Conservation (phyloP, 306 rosid genomes). For the Prinsepia uniflora region DNA sequence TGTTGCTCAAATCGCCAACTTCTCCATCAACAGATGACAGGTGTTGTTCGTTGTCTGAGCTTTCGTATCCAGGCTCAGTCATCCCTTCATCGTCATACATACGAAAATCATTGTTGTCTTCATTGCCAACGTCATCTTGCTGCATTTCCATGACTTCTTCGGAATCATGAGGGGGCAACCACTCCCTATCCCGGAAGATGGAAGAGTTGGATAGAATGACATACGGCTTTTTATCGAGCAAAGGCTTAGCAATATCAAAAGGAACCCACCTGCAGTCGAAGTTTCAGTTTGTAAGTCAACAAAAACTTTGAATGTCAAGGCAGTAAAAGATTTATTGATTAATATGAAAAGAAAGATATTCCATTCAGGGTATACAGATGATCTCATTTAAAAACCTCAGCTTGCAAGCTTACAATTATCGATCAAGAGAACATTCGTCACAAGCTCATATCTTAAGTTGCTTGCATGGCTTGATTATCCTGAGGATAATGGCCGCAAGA, state of each 20-base stretch:
- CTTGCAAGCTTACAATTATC: neutral
- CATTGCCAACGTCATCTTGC: conserved; percentile 38
- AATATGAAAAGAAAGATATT: neutral
- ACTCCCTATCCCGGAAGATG: conserved; percentile 48
- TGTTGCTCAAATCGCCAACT: conserved; percentile 41
- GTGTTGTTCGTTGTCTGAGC: conserved; percentile 55
- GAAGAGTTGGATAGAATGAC: conserved; percentile 72
- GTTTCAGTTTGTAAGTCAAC: conserved; percentile 34
- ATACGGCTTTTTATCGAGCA: conserved; percentile 66
- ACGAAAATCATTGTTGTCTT: conserved; percentile 51
- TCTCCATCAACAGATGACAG: conserved; percentile 33
- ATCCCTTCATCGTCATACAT: conserved; percentile 56
- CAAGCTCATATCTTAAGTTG: neutral
- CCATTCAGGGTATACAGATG: neutral
- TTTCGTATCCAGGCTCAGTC: conserved; percentile 42
- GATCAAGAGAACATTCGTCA: neutral
- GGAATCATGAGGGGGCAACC: conserved; percentile 32
- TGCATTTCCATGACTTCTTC: conserved; percentile 43
- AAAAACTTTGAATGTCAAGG: neutral
- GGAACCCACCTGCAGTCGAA: conserved; percentile 71
- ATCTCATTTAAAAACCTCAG: neutral
- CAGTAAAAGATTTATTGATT: neutral
- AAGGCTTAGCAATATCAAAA: conserved; percentile 66
- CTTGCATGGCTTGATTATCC: neutral
- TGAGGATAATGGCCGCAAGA: neutral